Evolutionary conservation across 805 yeast genomes (phyloP), one percentile per base, ranked within the genome.

Genomic region (Barnettozyma wickerhamii): DNA sequence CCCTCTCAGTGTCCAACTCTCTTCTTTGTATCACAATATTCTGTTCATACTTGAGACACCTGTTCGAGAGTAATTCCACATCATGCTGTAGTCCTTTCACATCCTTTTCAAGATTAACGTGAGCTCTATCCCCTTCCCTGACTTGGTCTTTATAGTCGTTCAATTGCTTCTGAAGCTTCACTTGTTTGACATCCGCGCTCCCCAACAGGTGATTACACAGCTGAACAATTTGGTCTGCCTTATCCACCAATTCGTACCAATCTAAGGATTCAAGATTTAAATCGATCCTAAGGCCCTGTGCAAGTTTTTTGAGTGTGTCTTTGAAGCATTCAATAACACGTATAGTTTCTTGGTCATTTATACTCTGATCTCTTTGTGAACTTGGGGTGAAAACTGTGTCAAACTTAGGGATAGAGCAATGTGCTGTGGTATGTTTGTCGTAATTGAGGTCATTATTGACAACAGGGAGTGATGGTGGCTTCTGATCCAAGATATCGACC

Each of bases 401-500:
- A 38, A 41, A 41, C 2, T 27, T 18, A 1, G 42, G 45, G n/a
- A 41, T 40, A 12, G 40, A 24, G 12, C 19, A 23, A 10, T 17
- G 33, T 12, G n/a, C n/a, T 6, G 33, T 14, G 7, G 31, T 15
- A 30, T 35, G 26, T n/a, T 4, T 14, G 14, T 12, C 17, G 15
- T 32, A 15, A 2, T 29, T 23, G 21, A 34, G 20, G 15, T 34
- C 28, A 19, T 24, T 15, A 10, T 18, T 26, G 6, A 42, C 18
- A 6, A 37, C 41, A 4, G 53, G 53, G 7, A 50, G 37, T 2
- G 36, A 30, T 7, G 52, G 58, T 12, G 54, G 56, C 9, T 38
- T 34, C 21, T 43, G 47, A 17, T 56, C 59, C 19, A 56, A 50
- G 4, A 56, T 56, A 28, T 56, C 60, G 24, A 48, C 24, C 12